phyloP scores from a whole-genome alignment of 192 early-diverging fungal species.

The Piromyces sp. region DNA sequence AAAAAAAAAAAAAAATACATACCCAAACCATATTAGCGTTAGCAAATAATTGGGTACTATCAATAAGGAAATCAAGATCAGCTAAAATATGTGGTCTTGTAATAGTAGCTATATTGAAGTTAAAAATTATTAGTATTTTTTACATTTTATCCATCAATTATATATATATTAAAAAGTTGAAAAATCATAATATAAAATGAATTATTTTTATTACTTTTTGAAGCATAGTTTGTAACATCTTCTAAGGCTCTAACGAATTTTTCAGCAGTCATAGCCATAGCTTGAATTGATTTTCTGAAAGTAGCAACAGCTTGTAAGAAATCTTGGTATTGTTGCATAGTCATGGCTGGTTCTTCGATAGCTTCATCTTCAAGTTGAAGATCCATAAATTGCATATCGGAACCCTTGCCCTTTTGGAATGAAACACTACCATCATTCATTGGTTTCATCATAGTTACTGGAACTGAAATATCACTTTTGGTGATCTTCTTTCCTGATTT shows the following conservation, averaged over 20 bases:
- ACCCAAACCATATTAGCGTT: slow-evolving; percentile 33
- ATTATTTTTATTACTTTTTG: slow-evolving; percentile 8
- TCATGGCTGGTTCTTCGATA: slow-evolving; percentile 4
- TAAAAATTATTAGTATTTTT: too few species aligned
- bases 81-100: slow-evolving; percentile 11
- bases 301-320: slow-evolving; percentile 22
- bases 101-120: slow-evolving; percentile 8
- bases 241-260: slow-evolving; percentile 29
- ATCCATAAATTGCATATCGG: not conserved
- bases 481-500: not conserved
- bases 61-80: slow-evolving; percentile 34
- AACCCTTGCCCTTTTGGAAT: not conserved
- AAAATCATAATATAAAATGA: not conserved
- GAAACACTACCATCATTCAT: not conserved
- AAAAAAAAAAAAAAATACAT: not conserved
- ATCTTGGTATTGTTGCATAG: slow-evolving; percentile 18
- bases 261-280: slow-evolving; percentile 20
- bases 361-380: not conserved
- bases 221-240: slow-evolving; percentile 25
- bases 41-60: slow-evolving; percentile 25
- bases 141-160: too few species aligned
- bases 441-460: not conserved
- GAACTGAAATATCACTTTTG: not conserved
- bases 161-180: not conserved
- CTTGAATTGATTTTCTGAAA: slow-evolving; percentile 22